Conservation (phyloP, 2,329 filamentous ascomycete species). For the Teratosphaeria gauchensis region DNA sequence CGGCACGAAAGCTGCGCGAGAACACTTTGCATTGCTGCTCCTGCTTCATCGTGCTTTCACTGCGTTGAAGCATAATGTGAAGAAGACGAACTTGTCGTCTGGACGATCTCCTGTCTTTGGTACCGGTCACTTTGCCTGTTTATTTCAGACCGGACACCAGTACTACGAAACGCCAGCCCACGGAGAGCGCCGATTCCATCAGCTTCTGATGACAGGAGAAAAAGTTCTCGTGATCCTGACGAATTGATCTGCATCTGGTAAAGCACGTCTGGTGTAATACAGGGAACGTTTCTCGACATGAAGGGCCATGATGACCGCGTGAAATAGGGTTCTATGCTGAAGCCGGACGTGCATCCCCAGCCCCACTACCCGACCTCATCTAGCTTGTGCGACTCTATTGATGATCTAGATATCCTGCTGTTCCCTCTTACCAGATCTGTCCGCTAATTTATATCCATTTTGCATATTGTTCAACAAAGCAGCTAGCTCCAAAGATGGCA, state of each 20-base stretch:
- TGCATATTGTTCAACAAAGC: background rate
- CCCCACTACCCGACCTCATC: background rate
- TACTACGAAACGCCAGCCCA: background rate
- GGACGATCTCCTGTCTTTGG: no score
- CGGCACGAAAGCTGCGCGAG: background rate
- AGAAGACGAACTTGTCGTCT: no score
- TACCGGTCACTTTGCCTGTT: no score
- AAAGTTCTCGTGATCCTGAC: no score
- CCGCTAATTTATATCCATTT: background rate
- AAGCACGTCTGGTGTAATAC: background rate
- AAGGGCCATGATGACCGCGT: background rate
- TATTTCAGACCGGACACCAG: no score
- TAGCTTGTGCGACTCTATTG: no score
- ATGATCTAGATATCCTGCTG: no score
- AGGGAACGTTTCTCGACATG: background rate
- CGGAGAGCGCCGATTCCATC: background rate
- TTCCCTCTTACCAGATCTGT: no score
- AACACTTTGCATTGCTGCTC: background rate
- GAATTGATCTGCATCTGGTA: background rate
- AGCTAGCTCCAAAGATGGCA: background rate
- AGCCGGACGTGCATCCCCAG: background rate
- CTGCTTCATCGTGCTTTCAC: background rate
- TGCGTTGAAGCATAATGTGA: no score
- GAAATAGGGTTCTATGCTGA: background rate
- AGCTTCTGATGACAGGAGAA: no score